phyloP scores from a whole-genome alignment of 495 filamentous ascomycete genomes.

The Aspergillus mulundensis region DNA sequence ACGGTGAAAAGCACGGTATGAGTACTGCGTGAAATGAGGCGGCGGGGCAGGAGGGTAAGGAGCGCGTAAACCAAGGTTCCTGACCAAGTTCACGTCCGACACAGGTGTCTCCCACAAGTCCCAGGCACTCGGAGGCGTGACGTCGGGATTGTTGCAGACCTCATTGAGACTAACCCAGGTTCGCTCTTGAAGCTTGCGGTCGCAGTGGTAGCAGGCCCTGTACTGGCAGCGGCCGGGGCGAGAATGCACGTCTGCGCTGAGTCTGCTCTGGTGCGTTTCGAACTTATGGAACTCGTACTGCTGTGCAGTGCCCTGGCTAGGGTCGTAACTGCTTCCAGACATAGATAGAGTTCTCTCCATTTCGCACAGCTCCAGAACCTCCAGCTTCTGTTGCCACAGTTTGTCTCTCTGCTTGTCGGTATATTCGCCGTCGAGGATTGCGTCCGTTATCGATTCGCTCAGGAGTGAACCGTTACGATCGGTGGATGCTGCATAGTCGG shows the following conservation, averaged over 20 bases:
- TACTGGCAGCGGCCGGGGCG: constrained; percentile 43
- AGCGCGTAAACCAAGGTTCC: constrained; percentile 11
- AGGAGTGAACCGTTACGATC: constrained; percentile 32
- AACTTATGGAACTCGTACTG: background rate
- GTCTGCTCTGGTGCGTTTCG: background rate
- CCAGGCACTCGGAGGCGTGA: constrained; percentile 10
- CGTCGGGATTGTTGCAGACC: constrained; percentile 28
- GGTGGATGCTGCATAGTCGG: constrained; percentile 15
- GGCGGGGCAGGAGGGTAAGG: background rate
- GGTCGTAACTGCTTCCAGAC: background rate
- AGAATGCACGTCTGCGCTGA: background rate
- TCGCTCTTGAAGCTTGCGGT: constrained; percentile 38
- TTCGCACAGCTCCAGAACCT: constrained; percentile 27
- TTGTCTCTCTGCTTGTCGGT: constrained; percentile 43
- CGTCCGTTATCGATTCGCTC: constrained; percentile 33
- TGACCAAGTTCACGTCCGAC: constrained; percentile 8
- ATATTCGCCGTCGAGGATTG: constrained; percentile 50
- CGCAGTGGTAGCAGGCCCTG: constrained; percentile 50
- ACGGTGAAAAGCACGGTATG: background rate
- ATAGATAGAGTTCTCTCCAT: constrained; percentile 6
- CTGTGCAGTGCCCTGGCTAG: background rate
- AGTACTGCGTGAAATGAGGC: background rate
- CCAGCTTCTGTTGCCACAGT: constrained; percentile 34
- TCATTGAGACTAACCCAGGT: constrained; percentile 47
- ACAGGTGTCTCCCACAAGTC: constrained; percentile 14